These are phyloP conservation scores for Saturnispora silvae DNA, from an alignment of 805 yeast genomes.

Conservation along the genomic window DNA sequence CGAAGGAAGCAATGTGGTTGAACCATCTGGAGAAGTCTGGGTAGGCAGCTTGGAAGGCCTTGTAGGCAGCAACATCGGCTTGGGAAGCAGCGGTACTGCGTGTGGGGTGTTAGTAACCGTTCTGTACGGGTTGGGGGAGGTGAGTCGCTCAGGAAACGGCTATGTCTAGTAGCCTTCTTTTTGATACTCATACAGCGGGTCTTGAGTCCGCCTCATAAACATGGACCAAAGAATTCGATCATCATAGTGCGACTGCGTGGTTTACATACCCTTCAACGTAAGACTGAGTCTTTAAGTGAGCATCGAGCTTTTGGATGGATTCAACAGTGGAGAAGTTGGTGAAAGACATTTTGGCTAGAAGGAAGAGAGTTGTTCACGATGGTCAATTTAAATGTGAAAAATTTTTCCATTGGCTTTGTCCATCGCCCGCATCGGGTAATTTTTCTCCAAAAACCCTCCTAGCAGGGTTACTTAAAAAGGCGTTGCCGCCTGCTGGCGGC, in stretches of 20 bases:
- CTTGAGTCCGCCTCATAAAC: conserved; percentile 94
- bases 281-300: conserved; percentile 82
- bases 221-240: conserved; percentile 80
- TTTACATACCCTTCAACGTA: conserved; percentile 88
- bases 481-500: no score
- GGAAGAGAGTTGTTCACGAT: background rate
- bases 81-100: conserved; percentile 78
- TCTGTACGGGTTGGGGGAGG: no score
- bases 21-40: conserved; percentile 97
- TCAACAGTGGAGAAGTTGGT: conserved; percentile 74
- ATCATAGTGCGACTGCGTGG: conserved; percentile 33
- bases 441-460: background rate
- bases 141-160: conserved; percentile 12
- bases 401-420: background rate
- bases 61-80: conserved; percentile 90
- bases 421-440: no score
- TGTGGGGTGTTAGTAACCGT: no score
- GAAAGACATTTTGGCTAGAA: conserved; percentile 45
- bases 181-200: conserved; percentile 92
- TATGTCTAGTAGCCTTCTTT: conserved; percentile 24
- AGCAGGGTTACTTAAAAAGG: background rate
- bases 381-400: conserved; percentile 4
- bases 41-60: conserved; percentile 85
- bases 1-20: conserved; percentile 93
- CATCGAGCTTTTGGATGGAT: conserved; percentile 65